Evolutionary conservation across 176 grass and related monocot genomes (phyloP).

Genomic region (Typha latifolia): DNA sequence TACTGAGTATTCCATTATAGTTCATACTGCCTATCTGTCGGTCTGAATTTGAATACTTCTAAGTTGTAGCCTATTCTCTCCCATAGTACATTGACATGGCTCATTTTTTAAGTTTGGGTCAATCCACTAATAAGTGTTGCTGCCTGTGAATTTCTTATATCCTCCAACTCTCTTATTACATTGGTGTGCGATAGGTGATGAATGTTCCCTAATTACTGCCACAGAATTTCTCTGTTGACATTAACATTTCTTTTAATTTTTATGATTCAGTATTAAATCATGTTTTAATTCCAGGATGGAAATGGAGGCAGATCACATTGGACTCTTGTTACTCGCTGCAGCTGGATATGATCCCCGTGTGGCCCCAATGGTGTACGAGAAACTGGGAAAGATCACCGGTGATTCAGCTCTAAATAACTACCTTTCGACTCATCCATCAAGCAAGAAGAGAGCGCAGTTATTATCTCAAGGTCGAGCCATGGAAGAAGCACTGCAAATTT

Average conservation of each 20-base stretch:
- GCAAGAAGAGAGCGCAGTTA: slow-evolving; percentile 65
- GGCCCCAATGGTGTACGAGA: slow-evolving; percentile 75
- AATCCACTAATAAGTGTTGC: neutral
- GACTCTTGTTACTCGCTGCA: slow-evolving; percentile 67
- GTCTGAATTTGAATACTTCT: too few relatives aligned
- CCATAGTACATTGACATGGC: too few relatives aligned
- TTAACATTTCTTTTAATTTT: neutral
- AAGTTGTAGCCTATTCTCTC: too few relatives aligned
- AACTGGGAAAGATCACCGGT: slow-evolving; percentile 59
- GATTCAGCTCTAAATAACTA: slow-evolving; percentile 56
- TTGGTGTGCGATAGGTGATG: neutral
- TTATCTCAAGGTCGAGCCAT: slow-evolving; percentile 54
- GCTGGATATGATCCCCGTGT: slow-evolving; percentile 86
- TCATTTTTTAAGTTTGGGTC: too few relatives aligned
- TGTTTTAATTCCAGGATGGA: slow-evolving; percentile 58
- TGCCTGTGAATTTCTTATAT: neutral
- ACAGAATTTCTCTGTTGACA: neutral
- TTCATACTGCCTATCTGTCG: too few relatives aligned
- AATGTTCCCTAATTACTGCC: neutral
- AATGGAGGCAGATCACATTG: slow-evolving; percentile 93
- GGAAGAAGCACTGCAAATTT: slow-evolving; percentile 64
- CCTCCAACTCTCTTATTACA: neutral
- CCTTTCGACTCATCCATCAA: slow-evolving; percentile 85
- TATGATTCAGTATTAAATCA: neutral
- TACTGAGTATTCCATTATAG: too few relatives aligned